Evolutionary conservation across 495 filamentous ascomycete species (phyloP).

Genomic region (Aspergillus incahuasiensis): DNA sequence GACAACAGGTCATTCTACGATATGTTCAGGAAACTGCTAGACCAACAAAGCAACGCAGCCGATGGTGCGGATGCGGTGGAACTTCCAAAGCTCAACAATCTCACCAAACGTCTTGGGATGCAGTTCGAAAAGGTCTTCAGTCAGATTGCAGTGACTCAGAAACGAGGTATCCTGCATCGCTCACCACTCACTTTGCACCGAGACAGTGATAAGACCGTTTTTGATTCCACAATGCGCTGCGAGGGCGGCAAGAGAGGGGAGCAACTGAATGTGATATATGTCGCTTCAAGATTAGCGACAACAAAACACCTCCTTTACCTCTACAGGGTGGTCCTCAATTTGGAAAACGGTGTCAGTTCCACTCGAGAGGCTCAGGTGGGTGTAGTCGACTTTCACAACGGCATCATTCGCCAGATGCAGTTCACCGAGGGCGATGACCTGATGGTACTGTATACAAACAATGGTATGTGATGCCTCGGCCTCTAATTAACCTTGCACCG

Average conservation of each 20-base stretch:
- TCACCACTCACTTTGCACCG: constrained; percentile 41
- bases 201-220: constrained; percentile 35
- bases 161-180: constrained; percentile 51
- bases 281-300: constrained; percentile 30
- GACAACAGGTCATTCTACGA: constrained; percentile 46
- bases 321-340: constrained; percentile 44
- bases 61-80: constrained; percentile 26
- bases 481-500: constrained; percentile 11
- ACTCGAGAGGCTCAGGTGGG: constrained; percentile 37
- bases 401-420: constrained; percentile 48
- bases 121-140: constrained; percentile 54
- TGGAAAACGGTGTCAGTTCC: constrained; percentile 54
- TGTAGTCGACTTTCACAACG: constrained; percentile 37
- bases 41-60: constrained; percentile 26
- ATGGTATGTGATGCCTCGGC: constrained; percentile 28
- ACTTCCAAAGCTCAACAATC: constrained; percentile 48
- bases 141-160: constrained; percentile 55
- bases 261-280: constrained; percentile 32
- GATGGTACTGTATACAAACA: constrained; percentile 44
- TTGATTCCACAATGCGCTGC: constrained; percentile 35
- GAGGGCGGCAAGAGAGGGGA: constrained; percentile 29
- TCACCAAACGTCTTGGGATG: constrained; percentile 45
- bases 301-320: constrained; percentile 39
- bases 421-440: constrained; percentile 52
- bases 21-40: constrained; percentile 36